phyloP scores from a whole-genome alignment of 192 early-diverging fungal species.

The Obelidium mucronatum region DNA sequence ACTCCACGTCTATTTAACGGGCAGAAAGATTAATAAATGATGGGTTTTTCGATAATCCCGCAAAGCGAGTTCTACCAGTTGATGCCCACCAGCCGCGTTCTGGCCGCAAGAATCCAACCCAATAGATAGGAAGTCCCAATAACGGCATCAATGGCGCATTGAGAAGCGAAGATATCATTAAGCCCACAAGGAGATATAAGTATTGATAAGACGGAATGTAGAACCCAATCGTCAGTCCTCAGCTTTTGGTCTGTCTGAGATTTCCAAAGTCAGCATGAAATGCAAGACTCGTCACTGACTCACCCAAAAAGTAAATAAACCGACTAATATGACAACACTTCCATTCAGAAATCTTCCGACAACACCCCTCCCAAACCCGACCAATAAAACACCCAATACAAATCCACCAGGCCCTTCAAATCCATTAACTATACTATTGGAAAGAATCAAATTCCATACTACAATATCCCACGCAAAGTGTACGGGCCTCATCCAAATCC shows the following conservation, averaged over 20 bases:
- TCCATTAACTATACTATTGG: not conserved
- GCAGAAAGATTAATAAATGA: too few relatives aligned
- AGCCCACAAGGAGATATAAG: constrained; percentile 21
- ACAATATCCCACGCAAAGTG: constrained; percentile 18
- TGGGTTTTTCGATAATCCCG: too few relatives aligned
- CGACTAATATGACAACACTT: not conserved
- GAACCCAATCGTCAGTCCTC: constrained; percentile 17
- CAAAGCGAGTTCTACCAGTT: too few relatives aligned
- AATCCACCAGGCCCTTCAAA: not conserved
- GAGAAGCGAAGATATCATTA: constrained; percentile 20
- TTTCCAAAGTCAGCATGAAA: not conserved
- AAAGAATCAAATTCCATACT: not conserved
- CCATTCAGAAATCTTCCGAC: not conserved
- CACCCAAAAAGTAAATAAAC: constrained; percentile 19
- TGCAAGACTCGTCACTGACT: not conserved
- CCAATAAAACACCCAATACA: constrained; percentile 14
- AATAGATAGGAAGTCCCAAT: constrained; percentile 50
- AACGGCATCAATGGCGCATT: constrained; percentile 49
- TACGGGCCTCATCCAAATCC: constrained; percentile 4
- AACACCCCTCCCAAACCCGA: not conserved
- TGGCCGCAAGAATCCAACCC: constrained; percentile 50
- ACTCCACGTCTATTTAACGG: constrained; percentile 43
- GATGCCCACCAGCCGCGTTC: constrained; percentile 45
- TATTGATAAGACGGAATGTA: constrained; percentile 9
- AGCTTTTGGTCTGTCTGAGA: constrained; percentile 15